phyloP scores from a whole-genome alignment of 2,329 filamentous ascomycete species.

The Piedraia hortae region DNA sequence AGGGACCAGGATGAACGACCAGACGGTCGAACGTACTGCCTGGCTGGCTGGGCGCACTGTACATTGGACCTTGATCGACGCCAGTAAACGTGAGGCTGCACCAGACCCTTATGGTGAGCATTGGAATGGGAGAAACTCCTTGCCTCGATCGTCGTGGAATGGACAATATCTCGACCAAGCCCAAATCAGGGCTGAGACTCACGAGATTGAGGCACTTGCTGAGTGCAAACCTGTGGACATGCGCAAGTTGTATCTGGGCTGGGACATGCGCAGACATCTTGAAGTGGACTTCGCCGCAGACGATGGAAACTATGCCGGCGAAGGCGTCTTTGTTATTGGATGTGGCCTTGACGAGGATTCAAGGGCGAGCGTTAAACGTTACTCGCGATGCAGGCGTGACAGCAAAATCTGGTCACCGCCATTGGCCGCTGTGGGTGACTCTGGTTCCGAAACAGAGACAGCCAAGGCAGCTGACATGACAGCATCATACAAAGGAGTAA shows the following conservation, averaged over 20 bases:
- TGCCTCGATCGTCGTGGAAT: slow-evolving; percentile 49
- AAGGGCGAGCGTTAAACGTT: slow-evolving; percentile 26
- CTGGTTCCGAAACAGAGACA: slow-evolving; percentile 7
- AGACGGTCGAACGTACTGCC: slow-evolving; percentile 32
- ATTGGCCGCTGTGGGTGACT: slow-evolving; percentile 27
- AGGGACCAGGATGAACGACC: slow-evolving; percentile 20
- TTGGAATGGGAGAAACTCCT: slow-evolving; percentile 42
- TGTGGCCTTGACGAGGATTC: slow-evolving; percentile 38
- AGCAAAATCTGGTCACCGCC: slow-evolving; percentile 4
- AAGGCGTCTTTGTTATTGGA: slow-evolving; percentile 45
- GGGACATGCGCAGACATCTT: slow-evolving; percentile 72
- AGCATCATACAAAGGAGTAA: too few species aligned
- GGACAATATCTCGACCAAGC: slow-evolving; percentile 41
- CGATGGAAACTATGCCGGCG: slow-evolving; percentile 48
- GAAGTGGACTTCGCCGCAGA: slow-evolving; percentile 76
- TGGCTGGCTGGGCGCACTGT: slow-evolving; percentile 59
- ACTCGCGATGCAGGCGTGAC: slow-evolving; percentile 25
- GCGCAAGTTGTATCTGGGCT: slow-evolving; percentile 47
- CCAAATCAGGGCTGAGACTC: slow-evolving; percentile 48
- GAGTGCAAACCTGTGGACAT: slow-evolving; percentile 50
- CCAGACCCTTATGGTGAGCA: slow-evolving; percentile 46
- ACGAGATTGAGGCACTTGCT: slow-evolving; percentile 55
- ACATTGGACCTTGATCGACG: slow-evolving; percentile 57
- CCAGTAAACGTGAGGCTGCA: slow-evolving; percentile 42
- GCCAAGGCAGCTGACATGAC: too few species aligned